Base-by-base conservation (phyloP, 2,329 filamentous ascomycete species). In the Penicillium sp. region DNA sequence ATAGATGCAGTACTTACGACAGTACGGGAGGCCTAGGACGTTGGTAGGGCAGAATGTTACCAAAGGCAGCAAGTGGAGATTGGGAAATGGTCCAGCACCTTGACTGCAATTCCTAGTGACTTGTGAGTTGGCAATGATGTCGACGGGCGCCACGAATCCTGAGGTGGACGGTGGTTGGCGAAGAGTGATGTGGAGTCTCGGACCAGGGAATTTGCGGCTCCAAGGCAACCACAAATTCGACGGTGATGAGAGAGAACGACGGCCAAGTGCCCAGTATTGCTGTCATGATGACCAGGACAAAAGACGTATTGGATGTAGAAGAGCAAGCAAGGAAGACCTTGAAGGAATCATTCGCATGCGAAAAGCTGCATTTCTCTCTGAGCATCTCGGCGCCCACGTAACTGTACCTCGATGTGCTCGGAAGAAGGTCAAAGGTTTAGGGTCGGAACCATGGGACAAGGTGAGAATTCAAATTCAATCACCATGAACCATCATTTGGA, bases 81-180 rank as follows among this genome's bases (percentile, higher is more conserved):
- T 33, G n/a, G 25, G 7, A 11, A 40, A 45, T 35, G 30, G 45
- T 22, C 33, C 33, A 28, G 30, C 52, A 25, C 45, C 30, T 45
- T 57, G 53, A 52, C 48, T 35, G 42, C 48, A 51, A 13, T 33
- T 30, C 4, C 26, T 10, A 43, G 40, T 48, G 45, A 30, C 25
- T 51, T 51, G 48, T 62, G 60, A 53, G 51, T 60, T 65, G 59
- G 63, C 64, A 65, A 58, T 66, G 60, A 62, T 66, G 63, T 64
- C 57, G 58, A 60, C 40, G 53, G 57, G 40, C 56, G 56, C 56
- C 62, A 59, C 53, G 38, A 52, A 26, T 25, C 7, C 30, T 52
- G 13, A n/a, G 35, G 7, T 28, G 37, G 38, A 14, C 14, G 38
- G 26, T 60, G 58, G 54, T 58, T 60, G 58, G 53, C 58, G 55